Evolutionary conservation across 352 stramenopile genomes (phyloP), one percentile per base, ranked within the genome.

Genomic region (Phytophthora cactorum): DNA sequence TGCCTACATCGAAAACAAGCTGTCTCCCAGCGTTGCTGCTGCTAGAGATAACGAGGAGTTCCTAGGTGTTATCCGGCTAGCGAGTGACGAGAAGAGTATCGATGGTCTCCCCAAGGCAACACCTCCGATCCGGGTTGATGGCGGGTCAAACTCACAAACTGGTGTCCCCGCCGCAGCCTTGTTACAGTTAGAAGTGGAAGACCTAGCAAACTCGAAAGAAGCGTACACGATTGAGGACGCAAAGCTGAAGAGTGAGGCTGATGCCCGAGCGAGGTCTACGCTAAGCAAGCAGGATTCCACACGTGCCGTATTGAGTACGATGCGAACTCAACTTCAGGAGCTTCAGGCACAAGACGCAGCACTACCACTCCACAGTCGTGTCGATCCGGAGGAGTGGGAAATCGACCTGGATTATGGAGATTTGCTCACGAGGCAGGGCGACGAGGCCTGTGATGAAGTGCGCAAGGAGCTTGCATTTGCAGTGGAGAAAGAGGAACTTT

Each of bases 221-320:
- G 87, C 87, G 9, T 98, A 98, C 74, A 97, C 88, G 43, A 97
- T 98, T 58, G 87, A 98, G 71, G 91, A 98, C 17, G 90, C 88
- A 43, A 96, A 97, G 58, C 75, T 95, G 7, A 95, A 97, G 65
- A 95, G 86, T 43, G 93, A 98, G 55, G 88, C 90, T 4, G 91
- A 98, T 56, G 85, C 85, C 4, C 75, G 77, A 10, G 79, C 72
- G 1, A 85, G 72, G 11, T 64, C 77, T 2, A 82, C 78, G 1
- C 65, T 81, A 28, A 93, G 86, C 43, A 97, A 98, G 55, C 86
- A 95, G 50, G 91, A 97, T 59, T 94, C 95, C 4, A 93, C 83
- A 12, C 89, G 91, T 32, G 84, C 84, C 3, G 82, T 94, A n/a
- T 68, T 98, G n/a, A 64, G 50, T 17, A 70, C 92, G 32, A 91